Conservation (phyloP, 495 filamentous ascomycete genomes). For the Endocarpon pusillum region DNA sequence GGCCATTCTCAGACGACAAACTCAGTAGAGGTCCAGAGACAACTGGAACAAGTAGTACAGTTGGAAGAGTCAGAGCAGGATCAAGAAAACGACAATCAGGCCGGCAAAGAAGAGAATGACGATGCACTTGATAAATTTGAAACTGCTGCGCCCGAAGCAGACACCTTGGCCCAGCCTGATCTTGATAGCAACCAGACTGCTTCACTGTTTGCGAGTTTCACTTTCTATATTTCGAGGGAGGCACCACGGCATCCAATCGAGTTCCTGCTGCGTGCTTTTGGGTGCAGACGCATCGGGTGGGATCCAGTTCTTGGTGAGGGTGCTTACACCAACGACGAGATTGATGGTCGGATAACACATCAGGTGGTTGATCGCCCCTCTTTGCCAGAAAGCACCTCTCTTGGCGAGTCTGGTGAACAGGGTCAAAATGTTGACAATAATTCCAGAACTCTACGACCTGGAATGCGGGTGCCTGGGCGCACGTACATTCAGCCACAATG, state of each 20-base stretch:
- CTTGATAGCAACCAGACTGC: conserved; percentile 34
- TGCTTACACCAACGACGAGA: conserved; percentile 76
- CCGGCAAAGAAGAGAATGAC: conserved; percentile 26
- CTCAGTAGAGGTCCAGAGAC: conserved; percentile 35
- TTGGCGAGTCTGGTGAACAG: conserved; percentile 37
- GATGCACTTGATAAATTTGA: conserved; percentile 82
- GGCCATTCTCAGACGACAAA: conserved; percentile 13
- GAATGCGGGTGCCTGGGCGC: conserved; percentile 63
- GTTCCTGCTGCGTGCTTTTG: conserved; percentile 85
- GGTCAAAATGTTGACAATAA: conserved; percentile 28
- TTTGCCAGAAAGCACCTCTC: conserved; percentile 40
- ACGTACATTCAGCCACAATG: conserved; percentile 94
- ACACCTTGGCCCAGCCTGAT: conserved; percentile 70
- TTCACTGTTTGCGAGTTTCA: conserved; percentile 68
- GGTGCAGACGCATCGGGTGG: conserved; percentile 93
- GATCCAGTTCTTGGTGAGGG: conserved; percentile 77
- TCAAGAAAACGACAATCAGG: conserved; percentile 21
- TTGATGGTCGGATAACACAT: conserved; percentile 77
- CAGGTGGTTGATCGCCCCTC: conserved; percentile 85
- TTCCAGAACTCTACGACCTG: conserved; percentile 21
- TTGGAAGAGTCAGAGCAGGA: conserved; percentile 22
- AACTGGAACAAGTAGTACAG: conserved; percentile 27
- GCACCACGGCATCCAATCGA: conserved; percentile 81
- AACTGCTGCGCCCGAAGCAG: conserved; percentile 57
- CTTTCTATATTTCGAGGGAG: conserved; percentile 86